Evolutionary conservation across 441 rosid genomes (phyloP).

Genomic region (Monsonia emarginata): DNA sequence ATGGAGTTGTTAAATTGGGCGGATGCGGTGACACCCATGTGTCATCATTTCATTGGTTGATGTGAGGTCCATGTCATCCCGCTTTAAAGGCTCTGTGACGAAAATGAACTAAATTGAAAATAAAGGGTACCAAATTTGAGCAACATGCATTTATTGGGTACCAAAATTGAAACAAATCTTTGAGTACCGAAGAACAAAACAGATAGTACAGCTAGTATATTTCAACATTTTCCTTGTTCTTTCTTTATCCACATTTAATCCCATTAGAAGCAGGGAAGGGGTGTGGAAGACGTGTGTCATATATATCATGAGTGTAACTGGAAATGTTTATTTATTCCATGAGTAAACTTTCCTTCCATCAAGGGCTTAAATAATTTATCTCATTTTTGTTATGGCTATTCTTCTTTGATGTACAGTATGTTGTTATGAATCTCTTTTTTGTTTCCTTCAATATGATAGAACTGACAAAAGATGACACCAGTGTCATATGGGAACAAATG

Average conservation of each 20-base stretch:
- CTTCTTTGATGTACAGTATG: background rate
- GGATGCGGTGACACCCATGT: background rate
- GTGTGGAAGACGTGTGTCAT: background rate
- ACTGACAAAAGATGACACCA: too few species aligned
- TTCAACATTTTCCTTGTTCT: too few species aligned
- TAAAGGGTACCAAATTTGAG: too few species aligned
- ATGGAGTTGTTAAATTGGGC: too few species aligned
- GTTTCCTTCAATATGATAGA: too few species aligned
- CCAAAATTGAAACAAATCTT: too few species aligned
- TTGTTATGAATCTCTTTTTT: background rate
- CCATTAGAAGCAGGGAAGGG: background rate
- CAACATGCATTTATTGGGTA: too few species aligned
- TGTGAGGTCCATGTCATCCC: background rate
- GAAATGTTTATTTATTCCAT: background rate
- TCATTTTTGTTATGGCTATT: background rate
- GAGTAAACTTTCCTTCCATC: background rate
- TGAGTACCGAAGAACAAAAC: too few species aligned
- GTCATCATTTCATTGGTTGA: background rate
- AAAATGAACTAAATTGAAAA: background rate
- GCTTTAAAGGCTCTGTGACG: background rate
- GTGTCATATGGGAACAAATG: too few species aligned
- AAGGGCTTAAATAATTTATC: background rate
- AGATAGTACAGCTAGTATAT: too few species aligned
- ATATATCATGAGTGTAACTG: background rate
- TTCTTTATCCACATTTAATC: background rate